These are phyloP conservation scores for Saccharomycodes ludwigii DNA, from an alignment of 805 yeast species.

Conservation along the genomic window DNA sequence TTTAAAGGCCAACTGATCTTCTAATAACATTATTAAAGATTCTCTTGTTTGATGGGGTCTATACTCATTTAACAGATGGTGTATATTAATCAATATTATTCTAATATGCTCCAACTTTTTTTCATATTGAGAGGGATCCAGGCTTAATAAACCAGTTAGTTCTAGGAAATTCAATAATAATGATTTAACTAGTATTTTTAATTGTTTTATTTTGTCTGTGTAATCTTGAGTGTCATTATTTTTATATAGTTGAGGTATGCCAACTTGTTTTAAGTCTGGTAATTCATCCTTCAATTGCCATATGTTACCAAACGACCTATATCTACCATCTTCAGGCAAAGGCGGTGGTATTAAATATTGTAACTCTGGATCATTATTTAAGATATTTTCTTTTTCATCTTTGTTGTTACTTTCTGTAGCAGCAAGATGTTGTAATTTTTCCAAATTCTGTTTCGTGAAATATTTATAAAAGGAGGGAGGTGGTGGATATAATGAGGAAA, in stretches of 20 bases:
- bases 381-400: too few relatives aligned
- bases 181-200: slow-evolving; percentile 71
- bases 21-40: slow-evolving; percentile 61
- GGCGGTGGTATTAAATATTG: slow-evolving; percentile 53
- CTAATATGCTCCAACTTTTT: slow-evolving; percentile 68
- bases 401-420: slow-evolving; percentile 15
- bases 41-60: slow-evolving; percentile 94
- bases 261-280: slow-evolving; percentile 64
- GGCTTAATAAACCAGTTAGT: slow-evolving; percentile 62
- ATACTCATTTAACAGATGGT: slow-evolving; percentile 83
- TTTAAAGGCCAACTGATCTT: slow-evolving; percentile 57
- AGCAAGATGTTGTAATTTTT: slow-evolving; percentile 21
- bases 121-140: slow-evolving; percentile 54
- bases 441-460: slow-evolving; percentile 61
- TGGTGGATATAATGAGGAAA: slow-evolving; percentile 79
- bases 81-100: slow-evolving; percentile 73
- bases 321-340: slow-evolving; percentile 49
- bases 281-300: slow-evolving; percentile 73
- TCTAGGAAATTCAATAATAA: slow-evolving; percentile 71
- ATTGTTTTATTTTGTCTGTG: slow-evolving; percentile 46
- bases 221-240: slow-evolving; percentile 25
- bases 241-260: slow-evolving; percentile 61
- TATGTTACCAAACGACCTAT: slow-evolving; percentile 78
- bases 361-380: slow-evolving; percentile 21
- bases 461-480: slow-evolving; percentile 77